A percentile compares a stretch with the other conserved stretches of the same genome.
Evolutionary conservation across 2,329 filamentous ascomycete genomes (phyloP).

Genomic region (Fusarium veterinarium): DNA sequence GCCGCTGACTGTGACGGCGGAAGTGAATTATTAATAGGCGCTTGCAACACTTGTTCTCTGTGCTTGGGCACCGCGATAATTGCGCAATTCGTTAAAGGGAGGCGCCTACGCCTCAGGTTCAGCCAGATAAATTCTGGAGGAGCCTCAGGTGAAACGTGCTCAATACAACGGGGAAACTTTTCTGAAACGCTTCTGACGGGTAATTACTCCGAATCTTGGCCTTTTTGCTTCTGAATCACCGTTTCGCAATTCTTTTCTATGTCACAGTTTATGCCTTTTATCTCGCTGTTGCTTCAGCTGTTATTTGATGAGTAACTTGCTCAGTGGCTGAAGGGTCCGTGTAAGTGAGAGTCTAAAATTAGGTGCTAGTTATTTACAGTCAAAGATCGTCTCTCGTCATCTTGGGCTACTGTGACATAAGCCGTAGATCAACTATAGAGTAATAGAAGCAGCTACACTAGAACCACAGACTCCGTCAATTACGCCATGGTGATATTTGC

Average conservation of each 20-base stretch:
- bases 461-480: not conserved
- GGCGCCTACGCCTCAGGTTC: conserved; percentile 4
- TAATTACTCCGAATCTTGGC: conserved; percentile 18
- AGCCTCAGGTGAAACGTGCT: conserved; percentile 41
- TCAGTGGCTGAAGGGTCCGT: not conserved
- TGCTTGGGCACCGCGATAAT: conserved; percentile 36
- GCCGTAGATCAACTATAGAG: not conserved
- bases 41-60: not conserved
- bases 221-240: not conserved
- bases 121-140: conserved; percentile 4
- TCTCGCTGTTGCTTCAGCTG: not conserved
- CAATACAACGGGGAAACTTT: conserved; percentile 38
- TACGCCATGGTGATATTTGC: not conserved
- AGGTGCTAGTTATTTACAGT: not conserved
- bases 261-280: not conserved
- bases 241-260: not conserved
- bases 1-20: conserved; percentile 33
- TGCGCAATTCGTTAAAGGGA: conserved; percentile 41
- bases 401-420: conserved; percentile 4
- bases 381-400: conserved; percentile 19
- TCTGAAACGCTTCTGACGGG: conserved; percentile 25
- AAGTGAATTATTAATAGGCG: conserved; percentile 41
- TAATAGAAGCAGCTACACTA: not conserved
- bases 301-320: not conserved
- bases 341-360: conserved; percentile 1